Conservation (phyloP, 257 asterid species). For the Jaltomata sinuosa region DNA sequence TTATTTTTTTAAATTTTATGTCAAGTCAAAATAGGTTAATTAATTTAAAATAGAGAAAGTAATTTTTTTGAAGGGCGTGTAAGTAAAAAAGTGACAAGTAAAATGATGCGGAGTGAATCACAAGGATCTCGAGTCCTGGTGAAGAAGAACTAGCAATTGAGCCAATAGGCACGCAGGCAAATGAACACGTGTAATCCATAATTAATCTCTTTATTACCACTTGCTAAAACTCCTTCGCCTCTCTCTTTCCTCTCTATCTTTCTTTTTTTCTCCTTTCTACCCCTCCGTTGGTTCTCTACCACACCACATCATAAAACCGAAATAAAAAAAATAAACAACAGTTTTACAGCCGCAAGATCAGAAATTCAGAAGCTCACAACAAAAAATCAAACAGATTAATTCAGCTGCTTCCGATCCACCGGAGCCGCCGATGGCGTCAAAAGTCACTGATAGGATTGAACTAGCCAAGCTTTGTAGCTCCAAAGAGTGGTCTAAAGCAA, state of each 20-base stretch:
- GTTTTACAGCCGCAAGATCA: not conserved
- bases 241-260: not conserved
- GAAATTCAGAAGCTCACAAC: not conserved
- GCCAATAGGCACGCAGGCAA: not conserved
- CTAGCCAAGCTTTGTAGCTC: constrained; percentile 82
- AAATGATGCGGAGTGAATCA: not conserved
- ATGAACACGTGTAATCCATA: not conserved
- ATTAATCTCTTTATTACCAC: not conserved
- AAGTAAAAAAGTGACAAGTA: too few relatives aligned
- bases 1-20: too few relatives aligned
- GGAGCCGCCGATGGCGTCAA: constrained; percentile 41
- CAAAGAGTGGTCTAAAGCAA: constrained; percentile 98
- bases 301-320: not conserved
- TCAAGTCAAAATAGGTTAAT: too few relatives aligned
- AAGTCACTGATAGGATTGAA: constrained; percentile 58
- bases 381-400: not conserved
- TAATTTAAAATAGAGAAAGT: too few relatives aligned
- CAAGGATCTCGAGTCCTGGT: not conserved
- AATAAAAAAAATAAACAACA: not conserved
- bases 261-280: not conserved
- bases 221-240: not conserved
- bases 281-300: not conserved
- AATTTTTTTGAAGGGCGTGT: too few relatives aligned
- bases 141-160: not conserved
- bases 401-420: constrained; percentile 18